Base-by-base conservation (phyloP, 192 early-diverging fungal genomes). In the Dissophora ornata region DNA sequence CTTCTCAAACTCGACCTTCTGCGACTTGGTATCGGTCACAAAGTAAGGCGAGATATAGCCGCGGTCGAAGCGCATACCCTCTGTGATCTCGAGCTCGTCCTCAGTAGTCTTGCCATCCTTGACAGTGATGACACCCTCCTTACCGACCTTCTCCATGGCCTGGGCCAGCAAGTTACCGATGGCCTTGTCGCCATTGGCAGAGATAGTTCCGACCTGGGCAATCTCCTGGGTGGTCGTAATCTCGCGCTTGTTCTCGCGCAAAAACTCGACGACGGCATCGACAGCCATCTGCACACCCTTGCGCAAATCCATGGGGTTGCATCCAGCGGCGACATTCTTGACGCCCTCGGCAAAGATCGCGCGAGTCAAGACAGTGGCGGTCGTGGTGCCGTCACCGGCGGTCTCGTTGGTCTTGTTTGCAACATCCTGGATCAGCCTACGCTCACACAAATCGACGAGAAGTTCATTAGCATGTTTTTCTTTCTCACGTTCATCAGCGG, bases 101-200 rank as follows among this genome's bases (percentile, higher is more conserved):
- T 94, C 91, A 57, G 98, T 91, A 49, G 98, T 99, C 88, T 98
- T 99, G 77, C 98, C 98, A 84, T 98, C 98, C 89, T 97, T 95
- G 79, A 97, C 94, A 3, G 97, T 99, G 84, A 99, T 99, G 36
- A 98, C 98, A 67, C 98, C 98, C 86, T 99, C 98, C 87, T 99
- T 99, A 65, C 98, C 98, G 64, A 99, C 98, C 90, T 98, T 98
- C 85, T 99, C 97, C 98, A 99, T 99, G 33, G 98, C 98, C 68
- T 95, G 93, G 52, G 98, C 97, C 86, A 99, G 96, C 84, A 99
- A 80, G 56, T 89, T 82, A 62, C 98, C 98, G 34, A 99, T 93
- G 70, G 97, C 94, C 64, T 90, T 91, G 86, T 99, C 98, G 78
- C 98, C 98, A 82, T 99, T 99, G 61, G 98, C 98, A 33, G 97